Evolutionary conservation across 2,329 filamentous ascomycete species (phyloP), one percentile per base, ranked within the genome.

Genomic region (Emergomyces pasteurianus): DNA sequence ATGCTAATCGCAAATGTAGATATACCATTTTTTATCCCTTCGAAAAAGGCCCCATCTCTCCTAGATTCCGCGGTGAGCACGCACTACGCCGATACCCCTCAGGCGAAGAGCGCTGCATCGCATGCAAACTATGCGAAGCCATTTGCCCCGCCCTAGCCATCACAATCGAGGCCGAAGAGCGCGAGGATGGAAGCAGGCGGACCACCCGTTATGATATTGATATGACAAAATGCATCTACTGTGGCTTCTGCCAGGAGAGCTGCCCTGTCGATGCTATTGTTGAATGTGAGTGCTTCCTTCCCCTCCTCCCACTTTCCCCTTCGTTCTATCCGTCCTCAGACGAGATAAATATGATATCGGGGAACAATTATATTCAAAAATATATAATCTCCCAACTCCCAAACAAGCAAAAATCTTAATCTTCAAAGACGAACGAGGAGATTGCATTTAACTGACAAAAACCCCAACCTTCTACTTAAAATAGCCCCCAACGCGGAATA

Each of bases 181-280:
- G 94, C 73, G 90, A 89, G 72, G 94, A 99, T 71, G 94, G 94
- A 65, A 95, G 90, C 72, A 86, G 94, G 77, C 86, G 94, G 73
- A 99, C 94, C 58, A 96, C 92, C 63, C 86, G 92, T 74, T 99
- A 99, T 79, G 94, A 99, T 75, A 96, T 99, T 73, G 94, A 99
- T 79, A 99, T 99, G 94, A 97, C 94, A 72, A 99, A 99, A 83
- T 99, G 94, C 81, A 99, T 99, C 78, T 99, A 97, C 85, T 97
- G 94, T 76, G 94, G 94, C 58, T 95, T 95, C 80, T 97, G 94
- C 84, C 92, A 96, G 81, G 94, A 99, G 81, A 95, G 90, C 66
- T 99, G 94, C 80, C 94, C 94, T 52, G 94, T 99, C 60, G 94
- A 99, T 78, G 94, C 94, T 63, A 99, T 90, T 75, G 87, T 90